Percentiles rank a stretch among this genome's conserved stretches.
Conservation (phyloP, 2,329 filamentous ascomycete genomes). For the Teratosphaeria gauchensis region DNA sequence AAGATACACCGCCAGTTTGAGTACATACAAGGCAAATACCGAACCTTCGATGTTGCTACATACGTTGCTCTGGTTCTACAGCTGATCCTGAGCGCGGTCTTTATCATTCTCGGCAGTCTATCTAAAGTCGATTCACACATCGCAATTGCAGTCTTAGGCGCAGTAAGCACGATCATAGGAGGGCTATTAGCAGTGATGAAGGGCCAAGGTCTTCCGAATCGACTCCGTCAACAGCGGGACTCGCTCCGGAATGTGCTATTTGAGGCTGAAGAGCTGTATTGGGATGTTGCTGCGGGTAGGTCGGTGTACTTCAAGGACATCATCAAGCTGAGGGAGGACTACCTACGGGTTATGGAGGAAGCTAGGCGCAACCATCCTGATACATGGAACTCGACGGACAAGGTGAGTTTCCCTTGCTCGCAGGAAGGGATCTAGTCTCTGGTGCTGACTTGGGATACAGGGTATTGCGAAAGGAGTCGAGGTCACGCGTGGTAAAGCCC, state of each 20-base stretch:
- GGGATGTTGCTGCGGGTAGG: conserved; percentile 24
- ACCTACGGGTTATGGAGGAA: conserved; percentile 22
- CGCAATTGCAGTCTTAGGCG: conserved; percentile 23
- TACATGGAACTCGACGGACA: conserved; percentile 17
- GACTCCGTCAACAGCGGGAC: conserved; percentile 25
- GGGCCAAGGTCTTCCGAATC: conserved; percentile 28
- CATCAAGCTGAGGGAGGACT: conserved; percentile 26
- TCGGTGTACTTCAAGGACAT: conserved; percentile 24
- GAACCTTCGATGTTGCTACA: conserved; percentile 20
- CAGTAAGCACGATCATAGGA: conserved; percentile 25
- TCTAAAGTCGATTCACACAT: conserved; percentile 18
- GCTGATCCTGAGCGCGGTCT: conserved; percentile 25
- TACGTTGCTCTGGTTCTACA: conserved; percentile 25
- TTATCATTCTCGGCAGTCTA: conserved; percentile 27
- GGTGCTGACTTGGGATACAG: neutral
- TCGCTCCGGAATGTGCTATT: conserved; percentile 24
- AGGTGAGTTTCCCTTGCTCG: neutral
- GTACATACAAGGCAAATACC: conserved; percentile 20
- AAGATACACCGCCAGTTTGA: conserved; percentile 10
- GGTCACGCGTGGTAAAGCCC: neutral
- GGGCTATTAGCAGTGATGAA: conserved; percentile 26
- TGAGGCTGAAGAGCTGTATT: conserved; percentile 28
- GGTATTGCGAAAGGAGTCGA: conserved; percentile 1
- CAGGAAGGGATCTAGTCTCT: no score
- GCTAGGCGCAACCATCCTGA: conserved; percentile 28